Evolutionary conservation across 2,329 filamentous ascomycete species (phyloP).

Genomic region (Penicillium italicum): DNA sequence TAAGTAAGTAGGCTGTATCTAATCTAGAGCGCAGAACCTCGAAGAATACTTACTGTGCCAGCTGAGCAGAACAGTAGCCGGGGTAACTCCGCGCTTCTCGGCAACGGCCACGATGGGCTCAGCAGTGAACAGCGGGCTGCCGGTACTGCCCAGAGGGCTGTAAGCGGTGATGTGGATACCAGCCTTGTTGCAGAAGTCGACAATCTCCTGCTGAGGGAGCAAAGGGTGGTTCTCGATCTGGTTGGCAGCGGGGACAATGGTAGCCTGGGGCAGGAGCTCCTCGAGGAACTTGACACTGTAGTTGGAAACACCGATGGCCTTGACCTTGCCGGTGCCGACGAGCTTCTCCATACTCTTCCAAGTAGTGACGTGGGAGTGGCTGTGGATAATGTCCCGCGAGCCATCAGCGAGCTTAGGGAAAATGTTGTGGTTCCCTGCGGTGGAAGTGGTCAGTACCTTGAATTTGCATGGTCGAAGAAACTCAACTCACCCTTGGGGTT

Average conservation of each 20-base stretch:
- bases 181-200: slow-evolving; percentile 50
- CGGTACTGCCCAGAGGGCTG: slow-evolving; percentile 43
- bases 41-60: slow-evolving; percentile 39
- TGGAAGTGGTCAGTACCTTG: not conserved
- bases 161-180: slow-evolving; percentile 55
- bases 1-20: not conserved
- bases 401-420: slow-evolving; percentile 75
- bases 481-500: slow-evolving; percentile 62
- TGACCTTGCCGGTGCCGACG: slow-evolving; percentile 52
- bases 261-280: slow-evolving; percentile 55
- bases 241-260: slow-evolving; percentile 65
- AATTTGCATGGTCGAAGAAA: not conserved
- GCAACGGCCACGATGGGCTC: slow-evolving; percentile 43
- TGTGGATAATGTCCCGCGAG: slow-evolving; percentile 65
- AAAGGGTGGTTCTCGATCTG: slow-evolving; percentile 81
- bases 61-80: slow-evolving; percentile 42
- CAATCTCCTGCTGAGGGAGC: slow-evolving; percentile 52
- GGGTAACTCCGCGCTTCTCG: slow-evolving; percentile 38
- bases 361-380: slow-evolving; percentile 68
- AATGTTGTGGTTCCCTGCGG: slow-evolving; percentile 35
- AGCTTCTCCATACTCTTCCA: slow-evolving; percentile 68
- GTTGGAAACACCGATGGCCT: slow-evolving; percentile 59
- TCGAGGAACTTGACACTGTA: slow-evolving; percentile 55
- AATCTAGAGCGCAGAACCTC: not conserved
- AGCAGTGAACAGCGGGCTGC: slow-evolving; percentile 42